Conservation (phyloP, 2,329 filamentous ascomycete genomes). For the Beauveria australis region DNA sequence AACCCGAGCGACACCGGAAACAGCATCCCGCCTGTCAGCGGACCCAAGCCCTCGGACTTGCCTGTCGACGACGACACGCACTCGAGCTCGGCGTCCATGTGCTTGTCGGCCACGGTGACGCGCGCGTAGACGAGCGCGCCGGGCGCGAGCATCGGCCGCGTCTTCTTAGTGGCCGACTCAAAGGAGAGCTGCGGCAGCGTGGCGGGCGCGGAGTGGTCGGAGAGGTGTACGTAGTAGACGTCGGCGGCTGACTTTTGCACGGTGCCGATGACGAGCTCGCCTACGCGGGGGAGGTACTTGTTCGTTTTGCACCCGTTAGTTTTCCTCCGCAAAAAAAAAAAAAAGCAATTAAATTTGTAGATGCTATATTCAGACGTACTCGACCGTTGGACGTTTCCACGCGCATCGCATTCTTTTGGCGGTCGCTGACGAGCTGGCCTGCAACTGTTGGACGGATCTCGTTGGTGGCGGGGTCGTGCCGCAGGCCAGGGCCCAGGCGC, state of each 20-base stretch:
- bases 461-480: slow-evolving; percentile 69
- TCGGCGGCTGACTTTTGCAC: slow-evolving; percentile 69
- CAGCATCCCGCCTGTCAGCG: slow-evolving; percentile 76
- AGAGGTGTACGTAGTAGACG: slow-evolving; percentile 70
- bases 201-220: slow-evolving; percentile 55
- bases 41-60: slow-evolving; percentile 80
- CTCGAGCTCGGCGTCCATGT: slow-evolving; percentile 84
- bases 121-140: slow-evolving; percentile 86
- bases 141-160: slow-evolving; percentile 64
- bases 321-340: too few species aligned
- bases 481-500: slow-evolving; percentile 75
- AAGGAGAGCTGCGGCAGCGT: slow-evolving; percentile 84
- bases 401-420: slow-evolving; percentile 68
- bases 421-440: slow-evolving; percentile 59
- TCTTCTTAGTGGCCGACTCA: slow-evolving; percentile 87
- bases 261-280: slow-evolving; percentile 83
- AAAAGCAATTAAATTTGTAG: too few species aligned
- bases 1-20: slow-evolving; percentile 74
- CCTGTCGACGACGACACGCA: slow-evolving; percentile 82
- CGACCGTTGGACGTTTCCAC: slow-evolving; percentile 64
- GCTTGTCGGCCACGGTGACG: slow-evolving; percentile 65
- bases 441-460: slow-evolving; percentile 62
- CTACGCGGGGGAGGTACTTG: slow-evolving; percentile 63
- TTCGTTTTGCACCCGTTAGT: too few species aligned
- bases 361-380: slow-evolving; percentile 35